phyloP scores from a whole-genome alignment of 441 rosid species.

The Manihot esculenta region DNA sequence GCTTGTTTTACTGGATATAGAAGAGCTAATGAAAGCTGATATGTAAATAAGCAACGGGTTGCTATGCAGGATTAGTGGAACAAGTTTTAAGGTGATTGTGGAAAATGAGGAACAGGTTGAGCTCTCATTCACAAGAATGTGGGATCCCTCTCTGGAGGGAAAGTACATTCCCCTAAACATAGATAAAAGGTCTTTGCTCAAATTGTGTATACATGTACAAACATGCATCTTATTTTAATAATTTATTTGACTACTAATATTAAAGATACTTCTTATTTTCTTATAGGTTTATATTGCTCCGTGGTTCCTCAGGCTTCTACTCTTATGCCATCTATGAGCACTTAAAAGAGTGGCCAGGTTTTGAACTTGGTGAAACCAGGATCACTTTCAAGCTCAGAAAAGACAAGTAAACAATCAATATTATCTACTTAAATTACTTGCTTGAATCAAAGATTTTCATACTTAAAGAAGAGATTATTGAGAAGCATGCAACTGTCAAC shows the following conservation, averaged over 20 bases:
- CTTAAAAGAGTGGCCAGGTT: conserved; percentile 69
- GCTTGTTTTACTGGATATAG: conserved; percentile 6
- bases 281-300: conserved; percentile 68
- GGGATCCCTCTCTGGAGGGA: conserved; percentile 56
- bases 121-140: conserved; percentile 73
- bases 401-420: conserved; percentile 53
- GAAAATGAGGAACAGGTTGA: conserved; percentile 78
- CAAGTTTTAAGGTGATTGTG: conserved; percentile 56
- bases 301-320: conserved; percentile 67
- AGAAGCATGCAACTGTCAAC: not conserved
- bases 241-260: conserved; percentile 13
- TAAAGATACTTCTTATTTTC: not conserved
- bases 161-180: conserved; percentile 69
- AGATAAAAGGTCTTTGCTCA: conserved; percentile 65
- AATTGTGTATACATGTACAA: not conserved
- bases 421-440: not conserved
- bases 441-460: not conserved
- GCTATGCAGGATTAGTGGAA: conserved; percentile 66
- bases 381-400: conserved; percentile 74
- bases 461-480: not conserved
- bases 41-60: conserved; percentile 26
- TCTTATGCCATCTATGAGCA: conserved; percentile 77
- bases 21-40: conserved; percentile 16
- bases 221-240: not conserved
- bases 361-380: conserved; percentile 76